These are phyloP conservation scores for Colletotrichum destructivum DNA, from an alignment of 2,329 filamentous ascomycete species.

Conservation along the genomic window DNA sequence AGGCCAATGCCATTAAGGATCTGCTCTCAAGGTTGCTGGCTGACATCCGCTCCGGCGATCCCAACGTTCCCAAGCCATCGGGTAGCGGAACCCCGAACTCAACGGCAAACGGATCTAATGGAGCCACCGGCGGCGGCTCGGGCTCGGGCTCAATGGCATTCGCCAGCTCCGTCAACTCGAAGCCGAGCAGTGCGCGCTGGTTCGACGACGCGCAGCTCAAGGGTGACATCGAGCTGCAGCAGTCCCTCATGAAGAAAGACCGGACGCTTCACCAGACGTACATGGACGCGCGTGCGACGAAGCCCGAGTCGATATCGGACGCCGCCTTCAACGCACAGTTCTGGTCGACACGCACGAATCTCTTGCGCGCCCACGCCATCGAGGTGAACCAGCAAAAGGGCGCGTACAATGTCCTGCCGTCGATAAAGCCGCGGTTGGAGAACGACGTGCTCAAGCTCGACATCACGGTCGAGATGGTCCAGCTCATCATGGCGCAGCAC, in stretches of 20 bases:
- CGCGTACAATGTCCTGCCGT: slow-evolving; percentile 93
- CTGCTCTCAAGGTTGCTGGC: slow-evolving; percentile 84
- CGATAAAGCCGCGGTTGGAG: slow-evolving; percentile 84
- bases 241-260: slow-evolving; percentile 89
- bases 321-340: slow-evolving; percentile 92
- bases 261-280: slow-evolving; percentile 85
- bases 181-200: slow-evolving; percentile 72
- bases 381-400: slow-evolving; percentile 89
- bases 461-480: slow-evolving; percentile 92
- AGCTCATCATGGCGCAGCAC: slow-evolving; percentile 93
- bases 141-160: slow-evolving; percentile 83
- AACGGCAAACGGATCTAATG: slow-evolving; percentile 45
- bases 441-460: slow-evolving; percentile 84
- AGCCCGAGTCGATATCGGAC: slow-evolving; percentile 86
- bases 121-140: slow-evolving; percentile 50
- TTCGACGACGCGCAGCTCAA: slow-evolving; percentile 87
- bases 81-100: slow-evolving; percentile 51
- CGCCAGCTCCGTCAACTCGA: slow-evolving; percentile 76
- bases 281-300: slow-evolving; percentile 85
- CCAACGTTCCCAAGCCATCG: slow-evolving; percentile 64
- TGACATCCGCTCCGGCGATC: slow-evolving; percentile 72
- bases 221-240: slow-evolving; percentile 85
- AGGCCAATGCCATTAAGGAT: slow-evolving; percentile 90
- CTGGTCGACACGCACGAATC: slow-evolving; percentile 89
- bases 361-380: slow-evolving; percentile 91